These are phyloP conservation scores for Schoenoplectus tabernaemontani DNA, from an alignment of 202 grass and related monocot genomes.

Conservation along the genomic window DNA sequence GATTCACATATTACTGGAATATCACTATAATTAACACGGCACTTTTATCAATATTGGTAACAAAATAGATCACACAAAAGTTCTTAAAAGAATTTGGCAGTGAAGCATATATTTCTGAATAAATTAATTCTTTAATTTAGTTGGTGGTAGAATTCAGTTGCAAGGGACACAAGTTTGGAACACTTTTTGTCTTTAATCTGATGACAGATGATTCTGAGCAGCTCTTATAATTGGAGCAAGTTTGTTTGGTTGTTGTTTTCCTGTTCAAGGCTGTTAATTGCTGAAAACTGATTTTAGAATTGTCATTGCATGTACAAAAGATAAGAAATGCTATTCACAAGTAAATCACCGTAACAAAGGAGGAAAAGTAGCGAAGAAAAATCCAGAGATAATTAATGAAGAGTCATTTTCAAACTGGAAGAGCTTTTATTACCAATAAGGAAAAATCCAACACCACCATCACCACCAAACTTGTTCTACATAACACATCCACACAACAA, in stretches of 20 bases:
- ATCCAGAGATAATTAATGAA: background rate
- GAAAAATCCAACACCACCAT: background rate
- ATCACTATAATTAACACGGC: no score
- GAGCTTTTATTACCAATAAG: slow-evolving; percentile 9
- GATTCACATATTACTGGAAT: no score
- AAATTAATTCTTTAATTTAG: background rate
- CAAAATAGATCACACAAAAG: background rate
- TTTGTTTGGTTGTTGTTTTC: background rate
- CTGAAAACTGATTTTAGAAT: background rate
- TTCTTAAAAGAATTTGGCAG: background rate
- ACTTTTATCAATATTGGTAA: background rate
- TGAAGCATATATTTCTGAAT: background rate
- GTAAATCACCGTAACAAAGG: background rate
- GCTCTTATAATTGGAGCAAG: background rate
- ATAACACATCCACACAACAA: background rate
- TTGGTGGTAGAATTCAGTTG: background rate
- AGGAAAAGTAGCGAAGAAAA: background rate
- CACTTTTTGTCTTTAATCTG: background rate
- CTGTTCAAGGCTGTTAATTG: background rate
- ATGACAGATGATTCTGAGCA: background rate
- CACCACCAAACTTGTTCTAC: slow-evolving; percentile 4
- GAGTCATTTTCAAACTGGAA: background rate
- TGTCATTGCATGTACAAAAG: background rate
- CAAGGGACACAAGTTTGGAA: background rate
- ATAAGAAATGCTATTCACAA: background rate